Evolutionary conservation across 1,139 yeast species (phyloP), one percentile per base, ranked within the genome.

Genomic region (Diutina mesorugosa): DNA sequence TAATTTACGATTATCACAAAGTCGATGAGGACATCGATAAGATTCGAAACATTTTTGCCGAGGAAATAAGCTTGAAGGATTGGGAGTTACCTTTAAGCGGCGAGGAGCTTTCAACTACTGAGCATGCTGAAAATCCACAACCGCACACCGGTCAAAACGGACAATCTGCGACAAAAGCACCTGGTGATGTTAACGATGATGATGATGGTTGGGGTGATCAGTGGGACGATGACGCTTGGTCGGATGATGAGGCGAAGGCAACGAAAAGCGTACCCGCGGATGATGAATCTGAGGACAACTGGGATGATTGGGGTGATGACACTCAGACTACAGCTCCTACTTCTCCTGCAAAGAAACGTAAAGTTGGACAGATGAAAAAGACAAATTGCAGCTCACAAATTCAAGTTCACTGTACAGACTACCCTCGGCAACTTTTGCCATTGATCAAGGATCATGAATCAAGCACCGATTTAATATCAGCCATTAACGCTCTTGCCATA

Each of bases 151-250:
- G 26, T 21, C 26, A 9, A 35, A 35, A 3, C 14, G 14, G 14
- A 10, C 14, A 9, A 35, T 6, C 2, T 8, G 21, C 47, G 26
- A 18, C 45, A 6, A 4, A 45, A 18, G 26, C 47, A 6, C 21
- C 16, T 21, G 10, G 16, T 7, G 10, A 18, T n/a, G 26, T 6
- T n/a, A n/a, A 8, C 14, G 29, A 12, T 30, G 50, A 10, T 5
- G 21, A 46, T 18, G 52, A 32, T 30, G 53, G 18, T 10, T 50
- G 53, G 53, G 41, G 18, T 32, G 53, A 48, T 29, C 18, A 50
- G 10, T 50, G 53, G 53, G 53, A 18, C 32, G 53, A 50, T 30
- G 53, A 50, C 18, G 45, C 14, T n/a, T 47, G 51, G 51, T 29
- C 38, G 21, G 51, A 14, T 4, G 51, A 47, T 41, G 51, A 47